Evolutionary conservation across 768 basidiomycete genomes (phyloP).

Genomic region (Phlebiopsis flavidoalba): DNA sequence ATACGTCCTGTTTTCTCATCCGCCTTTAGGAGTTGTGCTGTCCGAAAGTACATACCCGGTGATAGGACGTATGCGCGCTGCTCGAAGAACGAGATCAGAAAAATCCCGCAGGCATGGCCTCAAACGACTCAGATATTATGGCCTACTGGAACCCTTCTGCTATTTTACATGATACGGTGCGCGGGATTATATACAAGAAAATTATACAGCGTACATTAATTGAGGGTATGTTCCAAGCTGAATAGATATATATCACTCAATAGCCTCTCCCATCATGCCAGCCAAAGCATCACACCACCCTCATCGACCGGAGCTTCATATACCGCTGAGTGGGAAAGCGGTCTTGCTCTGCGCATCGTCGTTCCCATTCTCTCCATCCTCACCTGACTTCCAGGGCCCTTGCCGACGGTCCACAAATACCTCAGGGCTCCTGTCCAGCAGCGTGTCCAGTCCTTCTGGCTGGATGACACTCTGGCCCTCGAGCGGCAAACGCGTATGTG

Average conservation of each 20-base stretch:
- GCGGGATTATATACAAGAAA: too few relatives aligned
- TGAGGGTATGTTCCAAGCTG: neutral
- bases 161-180: too few relatives aligned
- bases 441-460: constrained; percentile 74
- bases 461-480: constrained; percentile 71
- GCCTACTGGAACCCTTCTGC: too few relatives aligned
- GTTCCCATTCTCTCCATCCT: constrained; percentile 10
- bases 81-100: too few relatives aligned
- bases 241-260: neutral
- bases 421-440: constrained; percentile 74
- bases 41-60: too few relatives aligned
- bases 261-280: constrained; percentile 52
- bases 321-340: constrained; percentile 77
- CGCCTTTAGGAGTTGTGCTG: too few relatives aligned
- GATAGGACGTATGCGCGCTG: too few relatives aligned
- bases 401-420: constrained; percentile 67
- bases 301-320: constrained; percentile 61
- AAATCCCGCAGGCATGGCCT: too few relatives aligned
- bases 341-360: constrained; percentile 30
- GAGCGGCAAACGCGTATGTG: constrained; percentile 78
- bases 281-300: constrained; percentile 66
- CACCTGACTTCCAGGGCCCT: constrained; percentile 63
- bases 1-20: too few relatives aligned
- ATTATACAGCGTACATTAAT: neutral
- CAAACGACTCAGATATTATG: too few relatives aligned